A percentile compares a stretch with the other conserved stretches of the same genome.
phyloP scores from a whole-genome alignment of 768 basidiomycete genomes.

The Leccinum barrowsii region DNA sequence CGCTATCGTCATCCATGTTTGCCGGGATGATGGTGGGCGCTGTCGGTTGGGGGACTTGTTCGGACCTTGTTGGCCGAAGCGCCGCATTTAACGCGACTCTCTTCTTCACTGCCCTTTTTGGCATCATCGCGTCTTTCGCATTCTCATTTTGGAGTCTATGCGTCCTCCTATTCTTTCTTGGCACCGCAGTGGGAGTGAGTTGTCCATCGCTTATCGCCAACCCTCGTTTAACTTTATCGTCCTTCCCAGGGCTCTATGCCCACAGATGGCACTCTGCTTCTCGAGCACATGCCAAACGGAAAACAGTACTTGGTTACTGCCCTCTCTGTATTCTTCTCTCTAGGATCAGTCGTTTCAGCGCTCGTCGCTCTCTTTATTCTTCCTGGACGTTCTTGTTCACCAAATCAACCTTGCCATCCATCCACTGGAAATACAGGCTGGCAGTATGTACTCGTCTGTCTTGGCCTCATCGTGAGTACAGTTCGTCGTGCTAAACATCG shows the following conservation, averaged over 20 bases:
- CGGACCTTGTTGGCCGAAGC: constrained; percentile 85
- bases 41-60: constrained; percentile 89
- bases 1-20: constrained; percentile 85
- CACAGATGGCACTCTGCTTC: constrained; percentile 88
- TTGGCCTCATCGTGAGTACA: constrained; percentile 79
- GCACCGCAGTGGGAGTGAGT: constrained; percentile 89
- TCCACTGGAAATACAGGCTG: constrained; percentile 77
- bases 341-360: constrained; percentile 86
- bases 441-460: constrained; percentile 74
- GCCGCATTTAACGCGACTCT: constrained; percentile 92
- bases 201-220: background rate
- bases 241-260: constrained; percentile 85
- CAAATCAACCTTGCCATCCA: constrained; percentile 55
- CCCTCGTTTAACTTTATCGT: background rate
- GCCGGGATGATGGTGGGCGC: constrained; percentile 98
- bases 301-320: constrained; percentile 91
- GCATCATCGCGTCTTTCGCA: constrained; percentile 72
- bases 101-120: constrained; percentile 87
- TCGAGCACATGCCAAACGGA: constrained; percentile 91
- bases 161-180: constrained; percentile 77
- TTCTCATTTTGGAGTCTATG: constrained; percentile 69
- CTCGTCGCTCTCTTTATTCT: constrained; percentile 76
- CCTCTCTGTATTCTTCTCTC: constrained; percentile 92
- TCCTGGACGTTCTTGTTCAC: constrained; percentile 69
- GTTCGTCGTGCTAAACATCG: background rate